Evolutionary conservation across 2,329 filamentous ascomycete genomes (phyloP), one percentile per base, ranked within the genome.

Genomic region (Apiospora kogelbergensis): DNA sequence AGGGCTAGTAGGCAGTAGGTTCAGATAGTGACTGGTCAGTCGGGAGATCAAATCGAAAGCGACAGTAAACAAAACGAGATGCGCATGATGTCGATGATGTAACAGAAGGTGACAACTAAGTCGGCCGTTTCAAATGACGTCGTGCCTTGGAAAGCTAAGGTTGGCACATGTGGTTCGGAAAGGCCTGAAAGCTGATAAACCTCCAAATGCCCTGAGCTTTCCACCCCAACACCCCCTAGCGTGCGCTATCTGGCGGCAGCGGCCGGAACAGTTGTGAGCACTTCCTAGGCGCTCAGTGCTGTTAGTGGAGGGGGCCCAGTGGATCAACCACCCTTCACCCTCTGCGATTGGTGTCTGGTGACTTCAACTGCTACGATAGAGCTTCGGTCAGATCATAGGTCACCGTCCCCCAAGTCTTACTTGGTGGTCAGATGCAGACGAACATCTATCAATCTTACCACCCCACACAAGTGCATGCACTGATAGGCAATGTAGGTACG

Each of bases 151-250:
- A 33, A 53, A 53, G 24, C 48, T 53, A 30, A 30, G 26, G 48
- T 57, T 57, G 48, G 48, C 48, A 57, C 48, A 57, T 53, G 46
- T 48, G 45, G n/a, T 26, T n/a, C n/a, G n/a, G n/a, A n/a, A n/a
- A n/a, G n/a, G n/a, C n/a, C n/a, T n/a, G n/a, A n/a, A n/a, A n/a
- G n/a, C n/a, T n/a, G n/a, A n/a, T n/a, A n/a, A n/a, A n/a, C 45
- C 22, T 22, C 22, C 45, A 26, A 26, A 48, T 9, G 10, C 46
- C 46, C 46, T 26, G 46, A 48, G 46, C n/a, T 22, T n/a, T 13
- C 45, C n/a, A 22, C 45, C 5, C 45, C 2, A 24, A 48, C 3
- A 9, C 9, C 11, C n/a, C 45, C 45, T 13, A 48, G 22, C 45
- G n/a, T 48, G 46, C 22, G 2, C 46, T 26, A 48, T 15, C 26